These are phyloP conservation scores for Tylopilus felleus DNA, from an alignment of 768 basidiomycete genomes.

Conservation along the genomic window DNA sequence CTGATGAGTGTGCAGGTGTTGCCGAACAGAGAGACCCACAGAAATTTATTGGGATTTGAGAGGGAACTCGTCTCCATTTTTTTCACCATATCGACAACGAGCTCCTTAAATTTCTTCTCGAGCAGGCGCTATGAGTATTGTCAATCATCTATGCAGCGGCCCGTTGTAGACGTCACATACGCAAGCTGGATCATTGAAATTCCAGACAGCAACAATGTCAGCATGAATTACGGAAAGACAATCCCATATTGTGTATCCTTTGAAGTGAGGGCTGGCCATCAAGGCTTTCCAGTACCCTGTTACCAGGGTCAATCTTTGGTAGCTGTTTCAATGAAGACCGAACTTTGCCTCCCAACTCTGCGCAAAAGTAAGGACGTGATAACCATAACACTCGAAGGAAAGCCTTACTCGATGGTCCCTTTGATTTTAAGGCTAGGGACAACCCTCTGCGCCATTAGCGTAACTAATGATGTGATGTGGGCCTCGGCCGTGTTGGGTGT, in stretches of 20 bases:
- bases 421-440: background rate
- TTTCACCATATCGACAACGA: background rate
- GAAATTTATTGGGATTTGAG: background rate
- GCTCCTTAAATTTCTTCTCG: background rate
- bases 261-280: background rate
- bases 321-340: background rate
- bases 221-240: background rate
- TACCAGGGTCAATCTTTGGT: background rate
- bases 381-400: background rate
- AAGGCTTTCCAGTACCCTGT: conserved; percentile 1
- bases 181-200: background rate
- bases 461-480: too few relatives aligned
- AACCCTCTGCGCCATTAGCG: background rate
- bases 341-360: background rate
- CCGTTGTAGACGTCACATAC: background rate
- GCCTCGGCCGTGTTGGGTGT: too few relatives aligned
- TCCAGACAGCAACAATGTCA: background rate
- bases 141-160: background rate
- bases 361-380: background rate
- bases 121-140: background rate
- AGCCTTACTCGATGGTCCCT: background rate
- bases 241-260: background rate
- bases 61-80: background rate
- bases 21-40: background rate
- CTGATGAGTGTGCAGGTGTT: background rate